Conservation (phyloP, 192 early-diverging fungal species). For the Coemansia sp. region DNA sequence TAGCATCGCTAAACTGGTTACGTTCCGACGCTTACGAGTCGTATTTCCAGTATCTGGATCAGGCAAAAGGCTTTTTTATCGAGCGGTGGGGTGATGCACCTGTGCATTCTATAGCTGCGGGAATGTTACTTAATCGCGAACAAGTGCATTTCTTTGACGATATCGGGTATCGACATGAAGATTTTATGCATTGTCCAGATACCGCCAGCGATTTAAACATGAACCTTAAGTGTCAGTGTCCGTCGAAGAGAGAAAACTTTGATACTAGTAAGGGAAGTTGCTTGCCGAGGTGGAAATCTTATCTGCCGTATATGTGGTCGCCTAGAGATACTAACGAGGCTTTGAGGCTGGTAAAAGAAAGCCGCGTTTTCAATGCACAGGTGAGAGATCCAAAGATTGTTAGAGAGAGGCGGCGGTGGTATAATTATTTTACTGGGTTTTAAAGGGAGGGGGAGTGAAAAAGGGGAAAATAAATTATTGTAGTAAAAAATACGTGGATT, state of each 20-base stretch:
- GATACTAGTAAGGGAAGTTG: constrained; percentile 34
- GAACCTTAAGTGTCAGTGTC: constrained; percentile 41
- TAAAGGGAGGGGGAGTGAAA: not conserved
- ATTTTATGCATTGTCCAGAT: constrained; percentile 42
- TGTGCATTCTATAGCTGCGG: constrained; percentile 67
- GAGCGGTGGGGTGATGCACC: constrained; percentile 83
- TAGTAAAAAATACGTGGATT: not conserved
- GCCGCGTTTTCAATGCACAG: not conserved
- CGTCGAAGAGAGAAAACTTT: constrained; percentile 28
- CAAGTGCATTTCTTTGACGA: constrained; percentile 76
- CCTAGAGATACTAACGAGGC: constrained; percentile 33
- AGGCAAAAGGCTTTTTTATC: constrained; percentile 71
- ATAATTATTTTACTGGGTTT: constrained; percentile 33
- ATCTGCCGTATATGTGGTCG: constrained; percentile 19
- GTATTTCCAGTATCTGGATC: constrained; percentile 69
- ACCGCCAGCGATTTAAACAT: not conserved
- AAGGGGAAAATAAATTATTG: not conserved
- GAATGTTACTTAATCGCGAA: constrained; percentile 52
- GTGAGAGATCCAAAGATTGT: constrained; percentile 24
- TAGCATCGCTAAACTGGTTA: constrained; percentile 66
- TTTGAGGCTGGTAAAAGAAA: constrained; percentile 16
- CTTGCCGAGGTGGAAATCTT: constrained; percentile 34
- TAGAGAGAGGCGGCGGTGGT: constrained; percentile 39
- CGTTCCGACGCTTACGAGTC: constrained; percentile 58
- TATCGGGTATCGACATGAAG: constrained; percentile 64